These are phyloP conservation scores for Verbena officinalis DNA, from an alignment of 257 asterid species.

Conservation along the genomic window DNA sequence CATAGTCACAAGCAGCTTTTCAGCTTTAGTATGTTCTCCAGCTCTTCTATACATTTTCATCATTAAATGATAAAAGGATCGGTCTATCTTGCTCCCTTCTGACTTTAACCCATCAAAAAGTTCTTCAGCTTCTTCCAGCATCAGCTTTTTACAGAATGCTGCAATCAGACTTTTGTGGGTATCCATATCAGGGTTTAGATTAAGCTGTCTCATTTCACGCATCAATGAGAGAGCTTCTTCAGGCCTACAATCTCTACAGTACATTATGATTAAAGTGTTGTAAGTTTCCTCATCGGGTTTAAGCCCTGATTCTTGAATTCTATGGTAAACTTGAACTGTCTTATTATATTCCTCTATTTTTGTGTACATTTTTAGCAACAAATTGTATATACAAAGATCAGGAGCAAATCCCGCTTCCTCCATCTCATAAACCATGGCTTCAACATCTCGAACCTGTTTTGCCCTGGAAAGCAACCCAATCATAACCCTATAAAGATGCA, in stretches of 20 bases:
- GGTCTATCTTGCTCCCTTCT: slow-evolving; percentile 61
- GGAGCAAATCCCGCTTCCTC: slow-evolving; percentile 77
- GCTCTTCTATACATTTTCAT: slow-evolving; percentile 89
- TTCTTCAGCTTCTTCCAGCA: slow-evolving; percentile 87
- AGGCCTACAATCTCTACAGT: slow-evolving; percentile 88
- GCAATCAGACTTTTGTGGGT: slow-evolving; percentile 93
- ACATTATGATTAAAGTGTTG: slow-evolving; percentile 78
- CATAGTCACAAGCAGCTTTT: slow-evolving; percentile 69
- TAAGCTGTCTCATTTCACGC: slow-evolving; percentile 65
- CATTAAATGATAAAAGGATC: slow-evolving; percentile 95
- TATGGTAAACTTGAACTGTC: slow-evolving; percentile 68
- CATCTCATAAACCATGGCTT: slow-evolving; percentile 90
- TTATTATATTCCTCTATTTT: slow-evolving; percentile 83
- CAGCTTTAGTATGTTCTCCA: slow-evolving; percentile 76
- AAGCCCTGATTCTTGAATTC: slow-evolving; percentile 71
- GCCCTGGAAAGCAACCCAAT: slow-evolving; percentile 75
- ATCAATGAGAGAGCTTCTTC: slow-evolving; percentile 67
- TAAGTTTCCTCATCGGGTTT: slow-evolving; percentile 84
- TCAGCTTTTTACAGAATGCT: slow-evolving; percentile 72
- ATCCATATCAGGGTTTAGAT: slow-evolving; percentile 62
- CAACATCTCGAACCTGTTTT: slow-evolving; percentile 79
- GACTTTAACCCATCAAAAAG: slow-evolving; percentile 65
- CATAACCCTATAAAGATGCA: slow-evolving; percentile 93
- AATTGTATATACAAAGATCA: slow-evolving; percentile 73
- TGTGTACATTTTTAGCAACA: slow-evolving; percentile 69